Base-by-base conservation (phyloP, 1,284 basidiomycete species). In the Macrocystidia cucumis region DNA sequence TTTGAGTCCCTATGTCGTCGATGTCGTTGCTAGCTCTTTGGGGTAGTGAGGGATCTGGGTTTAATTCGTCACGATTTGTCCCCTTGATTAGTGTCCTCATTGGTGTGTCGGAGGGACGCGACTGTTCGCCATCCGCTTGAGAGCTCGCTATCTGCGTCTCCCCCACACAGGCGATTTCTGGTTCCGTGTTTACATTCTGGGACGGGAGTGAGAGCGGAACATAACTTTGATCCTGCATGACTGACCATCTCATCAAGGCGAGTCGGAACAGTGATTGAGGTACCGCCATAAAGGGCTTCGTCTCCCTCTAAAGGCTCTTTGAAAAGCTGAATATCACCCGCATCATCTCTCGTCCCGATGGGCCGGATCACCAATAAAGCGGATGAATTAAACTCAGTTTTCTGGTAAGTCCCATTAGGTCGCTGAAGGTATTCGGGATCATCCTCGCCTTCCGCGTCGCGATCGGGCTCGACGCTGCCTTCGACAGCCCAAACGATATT, bases 191-290 rank as follows among this genome's bases (percentile, higher is more conserved):
- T 25, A 43, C 44, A 23, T 54, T 52, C 57, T 60, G 13, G 14
- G 26, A n/a, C 32, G 25, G 6, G 21, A 12, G 5, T 12, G 9
- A 22, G 12, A 14, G 16, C 27, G n/a, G 9, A 24, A 29, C 3
- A 7, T 18, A 6, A 2, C 8, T 32, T 14, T 14, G 17, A 27
- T 13, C 3, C 13, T 9, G 12, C 24, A 8, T 18, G 3, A 32
- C 63, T 40, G 43, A 82, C 81, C 43, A 85, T 55, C 39, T 80
- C 65, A 21, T 67, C 64, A 17, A 86, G 63, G 35, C 65, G 63
- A 7, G 60, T 66, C 2, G 78, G 79, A 1, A 76, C 64, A 17
- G 49, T 49, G 45, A 81, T 76, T 3, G 63, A 57, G 22, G 59
- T 48, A 7, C 78, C 80, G 16, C 55, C 61, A 41, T 72, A 80